Base-by-base conservation (phyloP, 2,329 filamentous ascomycete species). In the Escovopsis sp. region DNA sequence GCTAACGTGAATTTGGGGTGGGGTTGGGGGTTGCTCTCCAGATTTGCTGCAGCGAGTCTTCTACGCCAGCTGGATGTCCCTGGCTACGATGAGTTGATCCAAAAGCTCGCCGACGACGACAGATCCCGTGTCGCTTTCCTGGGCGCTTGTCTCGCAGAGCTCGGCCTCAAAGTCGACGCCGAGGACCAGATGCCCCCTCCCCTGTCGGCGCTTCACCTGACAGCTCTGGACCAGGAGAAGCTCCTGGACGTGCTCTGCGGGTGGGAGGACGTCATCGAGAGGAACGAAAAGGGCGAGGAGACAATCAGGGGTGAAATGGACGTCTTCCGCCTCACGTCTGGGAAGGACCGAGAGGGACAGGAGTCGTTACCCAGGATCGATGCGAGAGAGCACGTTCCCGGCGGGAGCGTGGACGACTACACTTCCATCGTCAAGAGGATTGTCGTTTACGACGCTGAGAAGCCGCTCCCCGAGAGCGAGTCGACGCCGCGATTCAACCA, bases 401-500 rank as follows among this genome's bases (percentile, higher is more conserved):
- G 59, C 3, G 60, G 65, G 24, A 71, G 79, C 44, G 76, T 75
- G 50, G 77, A 84, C 48, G 84, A 94, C 56, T 88, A 89, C 66
- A 75, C 76, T 50, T 69, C 74, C 34, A 63, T 89, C 25, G 63
- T 79, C 39, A 94, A 94, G 60, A 72, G 67, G 13, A 70, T 98
- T 16, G 66, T 88, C 5, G 27, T 30, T 9, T 30, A 30, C 27
- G 66, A 82, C 0, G 84, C 95, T 51, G 77, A 85, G 33, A 65
- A 70, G 4, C 63, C 63, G 1, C 74, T 79, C 48, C 88, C 89
- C 0, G 68, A 76, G 6, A 68, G 70, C 4, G 82, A 83, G 53
- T 71, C 81, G 40, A 94, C 87, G 0, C 87, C 88, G 0, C 80
- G 79, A 51, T 96, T 96, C 63, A 84, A 93, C 52, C 87, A 95